Conservation (phyloP, 805 yeast species). For the Nakazawaea ishiwadae region DNA sequence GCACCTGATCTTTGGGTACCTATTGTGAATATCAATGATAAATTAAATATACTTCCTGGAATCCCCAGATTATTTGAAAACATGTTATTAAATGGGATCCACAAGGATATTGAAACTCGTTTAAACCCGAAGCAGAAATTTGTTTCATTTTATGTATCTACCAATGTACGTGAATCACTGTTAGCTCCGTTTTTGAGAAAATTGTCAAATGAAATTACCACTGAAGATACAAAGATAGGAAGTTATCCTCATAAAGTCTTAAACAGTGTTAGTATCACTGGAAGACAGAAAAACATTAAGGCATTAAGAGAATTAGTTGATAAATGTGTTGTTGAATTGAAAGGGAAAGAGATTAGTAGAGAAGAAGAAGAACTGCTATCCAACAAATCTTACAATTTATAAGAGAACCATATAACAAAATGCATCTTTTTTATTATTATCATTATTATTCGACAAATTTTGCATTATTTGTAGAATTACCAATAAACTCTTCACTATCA, state of each 20-base stretch:
- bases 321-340: conserved; percentile 39
- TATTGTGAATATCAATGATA: conserved; percentile 58
- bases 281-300: conserved; percentile 36
- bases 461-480: too few species aligned
- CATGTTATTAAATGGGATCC: conserved; percentile 41
- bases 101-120: conserved; percentile 30
- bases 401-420: not conserved
- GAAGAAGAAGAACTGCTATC: conserved; percentile 44
- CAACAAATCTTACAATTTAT: conserved; percentile 5
- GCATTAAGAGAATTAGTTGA: conserved; percentile 41
- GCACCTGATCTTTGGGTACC: conserved; percentile 77
- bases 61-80: conserved; percentile 69
- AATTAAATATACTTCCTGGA: conserved; percentile 76
- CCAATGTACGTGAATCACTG: conserved; percentile 55
- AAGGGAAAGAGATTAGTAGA: conserved; percentile 53
- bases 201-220: conserved; percentile 40
- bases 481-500: not conserved
- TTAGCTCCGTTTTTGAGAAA: conserved; percentile 60
- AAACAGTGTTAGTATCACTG: conserved; percentile 73
- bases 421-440: too few species aligned
- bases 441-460: too few species aligned
- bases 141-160: conserved; percentile 55
- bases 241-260: conserved; percentile 76
- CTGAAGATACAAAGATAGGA: conserved; percentile 59
- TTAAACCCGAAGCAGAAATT: conserved; percentile 33